These are phyloP conservation scores for Colletotrichum sp. DNA, from an alignment of 2,329 filamentous ascomycete genomes.

Conservation along the genomic window DNA sequence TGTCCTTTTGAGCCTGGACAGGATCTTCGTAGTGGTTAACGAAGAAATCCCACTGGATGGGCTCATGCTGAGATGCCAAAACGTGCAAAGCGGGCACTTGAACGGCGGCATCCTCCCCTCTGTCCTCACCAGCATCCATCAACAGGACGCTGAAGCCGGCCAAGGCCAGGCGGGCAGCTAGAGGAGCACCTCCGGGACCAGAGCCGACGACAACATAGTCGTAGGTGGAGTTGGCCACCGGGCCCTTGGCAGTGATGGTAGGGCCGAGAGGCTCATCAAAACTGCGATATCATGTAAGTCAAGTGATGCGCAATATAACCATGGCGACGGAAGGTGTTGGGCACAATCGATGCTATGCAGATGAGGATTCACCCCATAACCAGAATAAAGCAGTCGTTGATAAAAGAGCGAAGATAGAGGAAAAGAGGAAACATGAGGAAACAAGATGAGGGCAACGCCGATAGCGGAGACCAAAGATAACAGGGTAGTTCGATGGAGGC, in stretches of 20 bases:
- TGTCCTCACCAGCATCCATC: constrained; percentile 67
- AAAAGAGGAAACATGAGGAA: not conserved
- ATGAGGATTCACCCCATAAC: not conserved
- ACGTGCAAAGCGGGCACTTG: constrained; percentile 26
- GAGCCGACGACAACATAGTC: constrained; percentile 69
- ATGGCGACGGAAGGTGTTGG: not conserved
- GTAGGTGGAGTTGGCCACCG: constrained; percentile 35
- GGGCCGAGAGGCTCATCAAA: not conserved
- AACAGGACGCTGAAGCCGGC: constrained; percentile 65
- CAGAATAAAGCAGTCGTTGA: not conserved
- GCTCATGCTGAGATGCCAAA: constrained; percentile 2
- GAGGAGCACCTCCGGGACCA: constrained; percentile 64
- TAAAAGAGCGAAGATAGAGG: not conserved
- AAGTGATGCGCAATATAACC: not conserved
- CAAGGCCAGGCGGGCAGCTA: constrained; percentile 63
- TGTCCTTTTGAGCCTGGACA: constrained; percentile 48
- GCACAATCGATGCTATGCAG: not conserved
- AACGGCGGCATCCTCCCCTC: constrained; percentile 38
- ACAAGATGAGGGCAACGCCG: not conserved
- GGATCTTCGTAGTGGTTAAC: constrained; percentile 64
- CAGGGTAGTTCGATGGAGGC: not conserved
- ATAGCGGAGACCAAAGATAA: not conserved
- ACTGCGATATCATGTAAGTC: not conserved
- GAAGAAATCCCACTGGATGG: constrained; percentile 61
- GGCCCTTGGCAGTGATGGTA: not conserved